A percentile compares a stretch with the other conserved stretches of the same genome.
phyloP scores from a whole-genome alignment of 1,284 basidiomycete species.

The Phellinidium pouzarii region DNA sequence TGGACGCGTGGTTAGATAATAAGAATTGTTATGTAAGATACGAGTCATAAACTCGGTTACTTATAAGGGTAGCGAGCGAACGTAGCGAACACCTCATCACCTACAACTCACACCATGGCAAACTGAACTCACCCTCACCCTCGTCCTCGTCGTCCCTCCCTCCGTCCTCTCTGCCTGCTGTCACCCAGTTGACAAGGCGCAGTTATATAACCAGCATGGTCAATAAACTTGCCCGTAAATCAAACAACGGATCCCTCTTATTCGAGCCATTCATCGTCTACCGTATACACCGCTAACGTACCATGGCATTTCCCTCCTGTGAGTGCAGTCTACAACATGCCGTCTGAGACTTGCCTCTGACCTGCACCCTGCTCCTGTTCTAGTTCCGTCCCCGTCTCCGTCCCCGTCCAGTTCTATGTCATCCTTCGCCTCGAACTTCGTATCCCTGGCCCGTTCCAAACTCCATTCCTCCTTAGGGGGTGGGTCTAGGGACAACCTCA shows the following conservation, averaged over 20 bases:
- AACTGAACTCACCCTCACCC: neutral
- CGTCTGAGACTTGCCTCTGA: neutral
- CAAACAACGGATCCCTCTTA: conserved; percentile 76
- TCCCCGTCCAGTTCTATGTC: conserved; percentile 15
- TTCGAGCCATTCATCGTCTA: conserved; percentile 81
- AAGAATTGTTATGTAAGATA: neutral
- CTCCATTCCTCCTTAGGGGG: conserved; percentile 53
- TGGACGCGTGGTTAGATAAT: neutral
- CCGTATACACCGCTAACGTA: conserved; percentile 64
- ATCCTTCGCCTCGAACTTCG: conserved; percentile 35
- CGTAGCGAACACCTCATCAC: neutral
- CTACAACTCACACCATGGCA: no score
- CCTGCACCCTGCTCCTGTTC: neutral
- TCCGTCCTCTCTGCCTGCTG: conserved; percentile 23
- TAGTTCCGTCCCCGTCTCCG: conserved; percentile 6
- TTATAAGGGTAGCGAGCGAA: neutral
- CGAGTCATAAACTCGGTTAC: conserved; percentile 7
- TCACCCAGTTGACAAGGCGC: conserved; percentile 34
- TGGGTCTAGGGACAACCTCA: conserved; percentile 53
- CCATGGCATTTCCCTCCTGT: conserved; percentile 19
- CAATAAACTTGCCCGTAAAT: conserved; percentile 69
- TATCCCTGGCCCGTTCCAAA: conserved; percentile 65
- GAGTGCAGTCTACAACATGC: neutral
- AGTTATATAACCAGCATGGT: conserved; percentile 58
- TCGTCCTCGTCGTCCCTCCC: neutral